Evolutionary conservation across 2,329 filamentous ascomycete species (phyloP).

Genomic region (Akanthomyces uredinophilus): DNA sequence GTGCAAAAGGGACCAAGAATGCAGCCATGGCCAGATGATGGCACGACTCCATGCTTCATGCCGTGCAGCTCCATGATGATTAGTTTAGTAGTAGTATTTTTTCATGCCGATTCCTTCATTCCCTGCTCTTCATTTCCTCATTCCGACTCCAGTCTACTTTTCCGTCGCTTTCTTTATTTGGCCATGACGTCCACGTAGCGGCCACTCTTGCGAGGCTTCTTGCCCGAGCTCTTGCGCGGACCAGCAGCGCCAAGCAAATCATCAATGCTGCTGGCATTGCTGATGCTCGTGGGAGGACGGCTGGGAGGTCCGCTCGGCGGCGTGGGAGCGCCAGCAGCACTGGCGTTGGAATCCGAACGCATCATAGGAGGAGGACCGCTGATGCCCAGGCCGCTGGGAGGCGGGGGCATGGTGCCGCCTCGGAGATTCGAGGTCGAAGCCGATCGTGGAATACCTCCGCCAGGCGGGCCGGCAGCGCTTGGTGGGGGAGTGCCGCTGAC

Average conservation of each 20-base stretch:
- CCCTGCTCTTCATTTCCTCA: background rate
- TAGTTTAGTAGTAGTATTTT: background rate
- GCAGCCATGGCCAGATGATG: background rate
- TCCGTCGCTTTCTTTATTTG: constrained; percentile 40
- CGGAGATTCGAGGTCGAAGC: constrained; percentile 26
- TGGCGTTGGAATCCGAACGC: constrained; percentile 44
- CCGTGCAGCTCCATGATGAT: background rate
- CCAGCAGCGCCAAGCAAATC: constrained; percentile 76
- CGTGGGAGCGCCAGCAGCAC: constrained; percentile 26
- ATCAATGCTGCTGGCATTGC: constrained; percentile 90
- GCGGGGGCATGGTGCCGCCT: constrained; percentile 27
- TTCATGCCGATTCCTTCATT: background rate
- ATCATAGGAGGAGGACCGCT: constrained; percentile 37
- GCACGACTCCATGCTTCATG: background rate
- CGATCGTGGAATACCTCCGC: constrained; percentile 20
- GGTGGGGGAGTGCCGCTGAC: constrained; percentile 49
- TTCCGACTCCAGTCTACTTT: background rate
- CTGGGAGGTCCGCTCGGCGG: constrained; percentile 52
- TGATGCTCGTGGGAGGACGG: constrained; percentile 74
- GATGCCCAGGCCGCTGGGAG: constrained; percentile 31
- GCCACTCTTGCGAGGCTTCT: constrained; percentile 74
- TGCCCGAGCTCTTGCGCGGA: constrained; percentile 59
- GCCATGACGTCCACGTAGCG: constrained; percentile 97
- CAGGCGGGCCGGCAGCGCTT: constrained; percentile 28
- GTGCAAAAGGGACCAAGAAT: background rate